These are phyloP conservation scores for Cytospora schulzeri DNA, from an alignment of 2,329 filamentous ascomycete species.

Conservation along the genomic window DNA sequence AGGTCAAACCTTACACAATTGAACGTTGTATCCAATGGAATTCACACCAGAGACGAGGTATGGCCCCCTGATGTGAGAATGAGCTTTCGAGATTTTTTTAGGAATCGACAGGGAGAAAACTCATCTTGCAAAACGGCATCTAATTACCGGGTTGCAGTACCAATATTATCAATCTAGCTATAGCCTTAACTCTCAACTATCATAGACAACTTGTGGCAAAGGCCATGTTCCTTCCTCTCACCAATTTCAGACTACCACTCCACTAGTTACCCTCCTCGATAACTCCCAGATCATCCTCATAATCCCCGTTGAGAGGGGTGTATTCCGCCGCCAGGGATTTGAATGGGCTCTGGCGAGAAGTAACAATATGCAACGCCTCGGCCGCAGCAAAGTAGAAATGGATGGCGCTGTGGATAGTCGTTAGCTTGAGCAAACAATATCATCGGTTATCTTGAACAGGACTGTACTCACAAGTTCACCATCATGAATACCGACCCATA, in stretches of 20 bases:
- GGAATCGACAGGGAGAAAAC: no score
- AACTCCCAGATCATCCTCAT: constrained; percentile 3
- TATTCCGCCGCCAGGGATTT: constrained; percentile 16
- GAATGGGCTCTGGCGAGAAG: neutral
- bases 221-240: neutral
- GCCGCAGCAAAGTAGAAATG: constrained; percentile 22
- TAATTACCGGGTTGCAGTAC: no score
- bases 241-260: neutral
- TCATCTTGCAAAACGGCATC: no score
- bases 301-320: constrained; percentile 5
- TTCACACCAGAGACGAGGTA: no score
- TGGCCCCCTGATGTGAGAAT: no score
- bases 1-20: no score
- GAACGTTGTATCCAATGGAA: no score
- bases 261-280: constrained; percentile 6
- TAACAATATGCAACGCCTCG: constrained; percentile 20
- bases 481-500: constrained; percentile 31
- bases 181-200: no score
- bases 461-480: constrained; percentile 27
- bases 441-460: neutral
- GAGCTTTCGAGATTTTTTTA: no score
- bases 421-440: neutral
- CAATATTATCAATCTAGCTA: no score
- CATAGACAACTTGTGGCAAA: neutral
- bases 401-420: constrained; percentile 8